These are phyloP conservation scores for Chytriomyces confervae DNA, from an alignment of 192 early-diverging fungal genomes.

Conservation along the genomic window DNA sequence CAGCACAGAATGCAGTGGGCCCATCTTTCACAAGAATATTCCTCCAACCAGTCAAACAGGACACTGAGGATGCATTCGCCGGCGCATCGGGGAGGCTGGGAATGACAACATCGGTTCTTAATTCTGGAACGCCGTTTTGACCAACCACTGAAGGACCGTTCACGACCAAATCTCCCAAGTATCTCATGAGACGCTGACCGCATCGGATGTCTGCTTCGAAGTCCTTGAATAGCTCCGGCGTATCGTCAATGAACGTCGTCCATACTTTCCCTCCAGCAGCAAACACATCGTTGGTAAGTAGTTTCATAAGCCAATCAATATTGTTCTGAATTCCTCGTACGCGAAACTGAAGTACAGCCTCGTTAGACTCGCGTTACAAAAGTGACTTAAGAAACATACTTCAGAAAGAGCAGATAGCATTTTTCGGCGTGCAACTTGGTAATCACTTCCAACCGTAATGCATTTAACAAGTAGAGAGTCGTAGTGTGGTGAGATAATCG, in stretches of 20 bases:
- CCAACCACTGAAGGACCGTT: constrained; percentile 93
- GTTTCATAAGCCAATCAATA: constrained; percentile 88
- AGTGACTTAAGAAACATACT: neutral
- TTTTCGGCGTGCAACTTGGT: constrained; percentile 89
- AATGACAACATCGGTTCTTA: constrained; percentile 72
- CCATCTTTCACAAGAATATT: constrained; percentile 85
- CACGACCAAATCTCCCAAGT: constrained; percentile 89
- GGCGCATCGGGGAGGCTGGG: constrained; percentile 52
- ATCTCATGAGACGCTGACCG: constrained; percentile 84
- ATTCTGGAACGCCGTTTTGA: constrained; percentile 67
- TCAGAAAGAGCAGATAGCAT: constrained; percentile 87
- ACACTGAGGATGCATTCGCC: constrained; percentile 43
- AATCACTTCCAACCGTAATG: constrained; percentile 76
- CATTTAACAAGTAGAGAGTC: constrained; percentile 93
- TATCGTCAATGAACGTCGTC: constrained; percentile 99
- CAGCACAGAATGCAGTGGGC: constrained; percentile 89
- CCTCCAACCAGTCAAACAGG: constrained; percentile 83
- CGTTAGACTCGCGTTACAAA: neutral
- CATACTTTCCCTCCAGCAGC: constrained; percentile 75
- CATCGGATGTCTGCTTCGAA: constrained; percentile 55
- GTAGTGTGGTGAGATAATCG: constrained; percentile 93
- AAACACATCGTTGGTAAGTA: constrained; percentile 84
- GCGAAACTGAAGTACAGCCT: constrained; percentile 65
- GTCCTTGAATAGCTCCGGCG: constrained; percentile 86
- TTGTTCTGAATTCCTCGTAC: constrained; percentile 97